Conservation (phyloP, 2,329 filamentous ascomycete genomes). For the Huntiella decipiens region DNA sequence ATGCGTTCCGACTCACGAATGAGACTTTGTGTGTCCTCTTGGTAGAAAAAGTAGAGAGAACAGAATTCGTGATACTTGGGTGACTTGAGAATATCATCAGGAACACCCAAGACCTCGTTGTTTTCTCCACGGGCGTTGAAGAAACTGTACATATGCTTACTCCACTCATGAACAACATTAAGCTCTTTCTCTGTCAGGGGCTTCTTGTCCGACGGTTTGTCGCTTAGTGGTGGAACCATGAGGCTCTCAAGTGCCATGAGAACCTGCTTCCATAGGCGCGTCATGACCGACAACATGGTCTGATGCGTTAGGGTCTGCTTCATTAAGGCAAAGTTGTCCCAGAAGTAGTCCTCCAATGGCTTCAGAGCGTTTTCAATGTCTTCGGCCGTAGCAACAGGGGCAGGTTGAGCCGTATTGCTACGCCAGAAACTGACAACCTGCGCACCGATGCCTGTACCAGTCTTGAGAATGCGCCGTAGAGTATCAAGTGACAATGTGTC, state of each 20-base stretch:
- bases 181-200: conserved; percentile 73
- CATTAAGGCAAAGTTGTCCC: conserved; percentile 98
- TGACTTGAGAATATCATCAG: conserved; percentile 79
- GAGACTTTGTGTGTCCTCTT: conserved; percentile 74
- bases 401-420: conserved; percentile 31
- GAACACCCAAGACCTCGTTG: conserved; percentile 68
- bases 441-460: conserved; percentile 43
- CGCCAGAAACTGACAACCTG: conserved; percentile 53
- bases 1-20: conserved; percentile 93
- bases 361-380: conserved; percentile 69
- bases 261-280: conserved; percentile 92
- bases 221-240: conserved; percentile 80
- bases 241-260: conserved; percentile 77
- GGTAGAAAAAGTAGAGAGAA: conserved; percentile 96
- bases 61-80: conserved; percentile 97
- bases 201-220: conserved; percentile 76
- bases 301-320: conserved; percentile 85
- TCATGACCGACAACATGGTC: conserved; percentile 99
- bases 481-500: conserved; percentile 70
- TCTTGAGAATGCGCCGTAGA: conserved; percentile 53
- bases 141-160: conserved; percentile 77
- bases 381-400: conserved; percentile 40
- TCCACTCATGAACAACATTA: conserved; percentile 89
- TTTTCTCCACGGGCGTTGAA: conserved; percentile 86
- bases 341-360: conserved; percentile 81